These are phyloP conservation scores for Chrysosphaeria jannelii DNA, from an alignment of 2,329 filamentous ascomycete genomes.

Conservation along the genomic window DNA sequence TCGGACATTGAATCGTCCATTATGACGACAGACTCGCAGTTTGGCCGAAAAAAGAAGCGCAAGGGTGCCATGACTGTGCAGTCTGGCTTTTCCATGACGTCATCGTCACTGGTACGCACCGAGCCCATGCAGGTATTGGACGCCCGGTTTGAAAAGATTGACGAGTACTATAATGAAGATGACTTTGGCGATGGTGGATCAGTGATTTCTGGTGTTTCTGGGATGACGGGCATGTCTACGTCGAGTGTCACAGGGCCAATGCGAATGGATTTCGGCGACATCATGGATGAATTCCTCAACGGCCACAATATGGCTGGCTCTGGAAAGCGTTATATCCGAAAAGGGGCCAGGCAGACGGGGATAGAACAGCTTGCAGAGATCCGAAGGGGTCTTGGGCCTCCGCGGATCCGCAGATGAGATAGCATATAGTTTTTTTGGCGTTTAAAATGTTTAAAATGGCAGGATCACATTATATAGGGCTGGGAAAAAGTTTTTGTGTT, in stretches of 20 bases:
- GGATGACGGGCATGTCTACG: no score
- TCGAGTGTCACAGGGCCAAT: conserved; percentile 39
- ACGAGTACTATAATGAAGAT: conserved; percentile 37
- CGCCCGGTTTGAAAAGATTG: conserved; percentile 69
- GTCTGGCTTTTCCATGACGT: conserved; percentile 88
- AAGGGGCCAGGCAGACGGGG: conserved; percentile 51
- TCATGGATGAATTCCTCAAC: conserved; percentile 80
- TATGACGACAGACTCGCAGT: conserved; percentile 47
- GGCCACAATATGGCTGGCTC: conserved; percentile 37
- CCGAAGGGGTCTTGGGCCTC: conserved; percentile 46
- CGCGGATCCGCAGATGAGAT: no score
- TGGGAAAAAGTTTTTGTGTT: no score
- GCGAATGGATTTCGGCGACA: conserved; percentile 54
- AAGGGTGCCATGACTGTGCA: conserved; percentile 78
- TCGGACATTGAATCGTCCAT: conserved; percentile 39
- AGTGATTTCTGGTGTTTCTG: conserved; percentile 28
- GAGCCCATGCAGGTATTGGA: conserved; percentile 68
- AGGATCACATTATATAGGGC: no score
- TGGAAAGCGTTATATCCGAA: conserved; percentile 53
- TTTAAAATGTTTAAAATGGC: no score
- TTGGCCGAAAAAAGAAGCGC: conserved; percentile 69
- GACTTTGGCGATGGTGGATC: conserved; percentile 20
- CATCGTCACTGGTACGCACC: conserved; percentile 77
- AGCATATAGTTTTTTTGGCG: no score
- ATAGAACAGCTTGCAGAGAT: conserved; percentile 81